Evolutionary conservation across 176 grass and related monocot species (phyloP).

Genomic region (Zea luxurians): DNA sequence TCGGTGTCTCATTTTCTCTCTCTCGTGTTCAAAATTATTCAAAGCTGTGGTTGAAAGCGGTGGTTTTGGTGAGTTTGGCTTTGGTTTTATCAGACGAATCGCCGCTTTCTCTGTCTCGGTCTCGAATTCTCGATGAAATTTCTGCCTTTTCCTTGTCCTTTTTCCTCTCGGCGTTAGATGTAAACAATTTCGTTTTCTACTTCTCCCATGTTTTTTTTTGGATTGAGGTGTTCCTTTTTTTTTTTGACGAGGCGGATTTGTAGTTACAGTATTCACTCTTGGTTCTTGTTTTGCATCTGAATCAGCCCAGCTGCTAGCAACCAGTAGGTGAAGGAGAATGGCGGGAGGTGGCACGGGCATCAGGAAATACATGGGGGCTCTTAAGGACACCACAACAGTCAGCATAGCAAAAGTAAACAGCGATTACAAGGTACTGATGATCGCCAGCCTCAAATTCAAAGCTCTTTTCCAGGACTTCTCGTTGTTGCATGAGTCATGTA

Average conservation of each 20-base stretch:
- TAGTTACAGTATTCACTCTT: not conserved
- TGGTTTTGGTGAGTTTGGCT: not conserved
- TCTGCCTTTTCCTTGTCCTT: not conserved
- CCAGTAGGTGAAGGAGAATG: conserved; percentile 46
- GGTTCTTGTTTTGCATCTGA: not conserved
- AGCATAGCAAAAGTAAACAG: conserved; percentile 96
- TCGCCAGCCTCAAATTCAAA: not conserved
- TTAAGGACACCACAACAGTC: conserved; percentile 92
- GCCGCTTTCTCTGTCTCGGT: not conserved
- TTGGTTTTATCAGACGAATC: conserved; percentile 1
- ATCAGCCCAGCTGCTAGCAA: not conserved
- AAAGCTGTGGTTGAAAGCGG: not conserved
- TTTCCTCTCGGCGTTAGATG: not conserved
- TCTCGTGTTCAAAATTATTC: not conserved
- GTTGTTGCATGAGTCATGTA: not conserved
- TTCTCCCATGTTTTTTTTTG: not conserved
- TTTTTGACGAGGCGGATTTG: too few species aligned
- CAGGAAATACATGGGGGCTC: conserved; percentile 87
- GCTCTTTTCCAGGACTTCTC: not conserved
- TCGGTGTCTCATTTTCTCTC: not conserved
- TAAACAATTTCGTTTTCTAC: not conserved
- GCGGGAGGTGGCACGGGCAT: conserved; percentile 67
- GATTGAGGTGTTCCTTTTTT: too few species aligned
- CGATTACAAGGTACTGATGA: conserved; percentile 74
- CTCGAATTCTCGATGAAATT: not conserved